These are phyloP conservation scores for Nemania sp. DNA, from an alignment of 2,329 filamentous ascomycete genomes.

Conservation along the genomic window DNA sequence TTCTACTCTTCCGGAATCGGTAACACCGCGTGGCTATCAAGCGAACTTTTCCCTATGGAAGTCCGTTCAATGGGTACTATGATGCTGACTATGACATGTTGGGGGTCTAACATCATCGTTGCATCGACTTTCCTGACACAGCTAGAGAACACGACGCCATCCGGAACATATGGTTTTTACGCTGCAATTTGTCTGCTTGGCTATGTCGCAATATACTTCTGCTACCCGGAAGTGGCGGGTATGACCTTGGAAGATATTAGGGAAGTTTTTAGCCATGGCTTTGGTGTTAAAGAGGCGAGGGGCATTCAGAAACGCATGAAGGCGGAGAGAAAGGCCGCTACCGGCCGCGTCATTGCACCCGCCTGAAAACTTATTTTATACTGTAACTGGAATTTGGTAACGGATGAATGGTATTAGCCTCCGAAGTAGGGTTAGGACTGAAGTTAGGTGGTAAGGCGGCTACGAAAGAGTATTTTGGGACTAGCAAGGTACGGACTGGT, in stretches of 20 bases:
- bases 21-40: slow-evolving; percentile 58
- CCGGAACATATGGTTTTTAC: slow-evolving; percentile 62
- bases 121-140: slow-evolving; percentile 59
- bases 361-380: neutral
- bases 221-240: slow-evolving; percentile 62
- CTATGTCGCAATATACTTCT: slow-evolving; percentile 59
- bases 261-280: slow-evolving; percentile 2
- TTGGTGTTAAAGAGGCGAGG: slow-evolving; percentile 14
- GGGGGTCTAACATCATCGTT: slow-evolving; percentile 60
- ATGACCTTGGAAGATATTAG: slow-evolving; percentile 60
- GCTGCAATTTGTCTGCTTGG: slow-evolving; percentile 60
- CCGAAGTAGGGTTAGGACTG: no score
- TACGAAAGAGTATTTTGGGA: no score
- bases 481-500: no score
- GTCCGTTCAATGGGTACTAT: slow-evolving; percentile 60
- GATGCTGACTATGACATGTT: slow-evolving; percentile 57
- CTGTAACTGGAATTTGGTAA: neutral
- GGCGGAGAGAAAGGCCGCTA: neutral
- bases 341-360: neutral
- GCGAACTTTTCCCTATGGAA: slow-evolving; percentile 59
- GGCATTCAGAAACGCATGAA: slow-evolving; percentile 18
- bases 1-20: slow-evolving; percentile 59
- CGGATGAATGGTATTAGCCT: neutral
- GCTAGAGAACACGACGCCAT: slow-evolving; percentile 59
- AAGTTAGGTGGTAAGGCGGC: no score